Evolutionary conservation across 2,329 filamentous ascomycete species (phyloP), one percentile per base, ranked within the genome.

Genomic region (Botrytis byssoidea): DNA sequence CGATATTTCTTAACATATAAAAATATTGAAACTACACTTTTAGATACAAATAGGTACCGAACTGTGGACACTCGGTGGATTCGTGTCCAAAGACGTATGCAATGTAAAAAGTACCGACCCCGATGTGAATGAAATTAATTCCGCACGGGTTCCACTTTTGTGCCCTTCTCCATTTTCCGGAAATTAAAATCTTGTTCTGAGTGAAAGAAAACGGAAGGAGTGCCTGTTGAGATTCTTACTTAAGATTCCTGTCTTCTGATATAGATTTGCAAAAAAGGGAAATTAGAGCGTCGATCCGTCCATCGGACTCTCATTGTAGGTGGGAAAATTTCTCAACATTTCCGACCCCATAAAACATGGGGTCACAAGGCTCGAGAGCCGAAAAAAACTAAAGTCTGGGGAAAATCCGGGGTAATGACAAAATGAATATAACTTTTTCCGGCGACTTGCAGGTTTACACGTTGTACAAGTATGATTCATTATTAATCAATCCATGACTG

Each of bases 291-390:
- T 32, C 35, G 66, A 68, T 68, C 48, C 25, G 66, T 29, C 14
- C 16, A 25, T 18, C 10, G 35, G 35, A 32, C 18, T 57, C 37
- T 69, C 18, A 42, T 44, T 69, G 48, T 69, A 69, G 48, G 66
- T 69, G 66, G 66, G 55, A 42, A 69, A 69, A 69, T n/a, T 69
- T 42, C 10, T 32, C 10, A 57, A 42, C 37, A 57, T 57, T 68
- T 68, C 66, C 35, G 5, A 67, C 37, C 20, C 64, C 29, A 29
- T 40, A 35, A 67, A 32, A 35, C 44, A 40, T n/a, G 18, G 25
- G 22, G 22, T 51, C 46, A 51, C 32, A 51, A 65, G 59, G 59
- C 8, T 22, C 3, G 35, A 16, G 35, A 61, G n/a, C 14, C 14
- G 10, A 64, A 64, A 18, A 10, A 29, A 44, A 0, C 29, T 35